Conservation (phyloP, 2,329 filamentous ascomycete genomes). For the Phaeosphaeriaceae sp. region DNA sequence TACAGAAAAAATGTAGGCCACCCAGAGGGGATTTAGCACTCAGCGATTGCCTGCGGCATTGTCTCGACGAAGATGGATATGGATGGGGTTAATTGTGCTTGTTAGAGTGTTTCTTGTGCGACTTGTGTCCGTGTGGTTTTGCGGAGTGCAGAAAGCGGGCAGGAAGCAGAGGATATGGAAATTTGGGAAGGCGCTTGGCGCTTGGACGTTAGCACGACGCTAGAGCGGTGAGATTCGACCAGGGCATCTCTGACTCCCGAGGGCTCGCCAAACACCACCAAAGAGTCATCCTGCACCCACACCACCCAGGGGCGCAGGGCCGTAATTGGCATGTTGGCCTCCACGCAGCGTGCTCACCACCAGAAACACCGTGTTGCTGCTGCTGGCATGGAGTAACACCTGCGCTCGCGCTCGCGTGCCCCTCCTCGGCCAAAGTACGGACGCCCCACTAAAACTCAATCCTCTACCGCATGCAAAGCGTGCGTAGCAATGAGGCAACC, state of each 20-base stretch:
- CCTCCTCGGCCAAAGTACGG: constrained; percentile 24
- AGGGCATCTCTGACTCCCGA: constrained; percentile 32
- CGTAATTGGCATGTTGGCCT: background rate
- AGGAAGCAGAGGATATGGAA: constrained; percentile 32
- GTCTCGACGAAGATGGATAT: constrained; percentile 53
- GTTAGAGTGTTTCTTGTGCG: constrained; percentile 38
- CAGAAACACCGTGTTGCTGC: background rate
- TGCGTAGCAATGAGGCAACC: constrained; percentile 39
- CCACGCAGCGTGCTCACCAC: constrained; percentile 1
- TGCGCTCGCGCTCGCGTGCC: constrained; percentile 30
- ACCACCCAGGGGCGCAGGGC: constrained; percentile 7
- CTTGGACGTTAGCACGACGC: constrained; percentile 23
- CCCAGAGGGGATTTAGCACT: constrained; percentile 89
- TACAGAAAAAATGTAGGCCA: constrained; percentile 61
- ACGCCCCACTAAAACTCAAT: constrained; percentile 43
- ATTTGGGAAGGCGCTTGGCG: constrained; percentile 33
- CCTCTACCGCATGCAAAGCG: constrained; percentile 29
- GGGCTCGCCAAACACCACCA: constrained; percentile 15
- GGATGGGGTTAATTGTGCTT: constrained; percentile 30
- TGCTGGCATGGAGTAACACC: background rate
- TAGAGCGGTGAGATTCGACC: constrained; percentile 20
- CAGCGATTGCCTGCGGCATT: constrained; percentile 57
- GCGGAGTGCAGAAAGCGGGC: constrained; percentile 39
- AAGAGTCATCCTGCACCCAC: constrained; percentile 12
- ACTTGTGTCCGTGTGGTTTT: constrained; percentile 50